Conservation (phyloP, 2,329 filamentous ascomycete genomes). For the Trichoderma sp. region DNA sequence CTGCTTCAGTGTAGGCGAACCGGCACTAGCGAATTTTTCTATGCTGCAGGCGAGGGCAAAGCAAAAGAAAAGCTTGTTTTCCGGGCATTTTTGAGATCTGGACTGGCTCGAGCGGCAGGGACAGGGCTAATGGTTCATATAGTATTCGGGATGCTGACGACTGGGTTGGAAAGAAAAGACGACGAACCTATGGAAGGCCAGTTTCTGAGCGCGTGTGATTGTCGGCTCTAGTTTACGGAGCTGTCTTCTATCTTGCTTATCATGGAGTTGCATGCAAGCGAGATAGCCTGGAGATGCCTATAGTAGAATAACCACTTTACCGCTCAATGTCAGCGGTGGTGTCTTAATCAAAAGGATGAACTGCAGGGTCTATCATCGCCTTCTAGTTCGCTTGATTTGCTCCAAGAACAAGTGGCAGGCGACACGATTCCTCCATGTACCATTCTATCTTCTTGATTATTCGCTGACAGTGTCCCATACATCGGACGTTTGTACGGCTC, state of each 20-base stretch:
- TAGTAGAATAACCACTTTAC: neutral
- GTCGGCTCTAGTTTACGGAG: neutral
- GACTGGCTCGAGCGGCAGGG: neutral
- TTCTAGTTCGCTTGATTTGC: neutral
- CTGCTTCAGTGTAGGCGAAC: neutral
- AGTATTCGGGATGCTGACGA: neutral
- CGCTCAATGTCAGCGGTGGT: neutral
- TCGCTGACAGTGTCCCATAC: neutral
- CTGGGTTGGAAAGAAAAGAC: neutral
- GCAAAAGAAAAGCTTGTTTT: neutral
- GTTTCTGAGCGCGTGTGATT: slow-evolving; percentile 1
- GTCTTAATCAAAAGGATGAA: neutral
- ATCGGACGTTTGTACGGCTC: neutral
- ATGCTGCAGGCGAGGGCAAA: neutral
- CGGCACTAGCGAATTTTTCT: neutral
- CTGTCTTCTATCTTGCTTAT: neutral
- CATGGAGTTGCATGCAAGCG: neutral
- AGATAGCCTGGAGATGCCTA: neutral
- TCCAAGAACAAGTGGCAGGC: neutral
- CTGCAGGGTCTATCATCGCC: neutral
- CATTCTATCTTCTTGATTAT: too few species aligned
- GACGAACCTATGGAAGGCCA: neutral
- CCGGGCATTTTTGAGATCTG: neutral
- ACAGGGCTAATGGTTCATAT: neutral
- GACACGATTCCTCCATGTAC: too few species aligned